A percentile compares a stretch with the other conserved stretches of the same genome.
phyloP scores from a whole-genome alignment of 495 filamentous ascomycete species.

The Trichoderma reesei region DNA sequence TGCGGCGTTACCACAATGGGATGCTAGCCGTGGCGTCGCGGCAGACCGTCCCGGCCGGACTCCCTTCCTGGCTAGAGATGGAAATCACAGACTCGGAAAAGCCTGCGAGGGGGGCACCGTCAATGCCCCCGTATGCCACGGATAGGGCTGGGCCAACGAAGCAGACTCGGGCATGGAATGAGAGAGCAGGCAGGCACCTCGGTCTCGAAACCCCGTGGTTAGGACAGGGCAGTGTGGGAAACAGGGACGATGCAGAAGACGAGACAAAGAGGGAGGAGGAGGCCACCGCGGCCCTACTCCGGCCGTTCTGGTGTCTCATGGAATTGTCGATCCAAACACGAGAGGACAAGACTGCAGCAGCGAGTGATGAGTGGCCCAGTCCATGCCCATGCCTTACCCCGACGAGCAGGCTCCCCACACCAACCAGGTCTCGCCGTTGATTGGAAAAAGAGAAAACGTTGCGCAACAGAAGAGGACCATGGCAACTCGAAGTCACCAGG shows the following conservation, averaged over 20 bases:
- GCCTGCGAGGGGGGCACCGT: neutral
- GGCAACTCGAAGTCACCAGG: too few relatives aligned
- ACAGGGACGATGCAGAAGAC: too few relatives aligned
- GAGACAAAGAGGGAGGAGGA: slow-evolving; percentile 1
- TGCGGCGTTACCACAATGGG: neutral
- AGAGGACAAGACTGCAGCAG: neutral
- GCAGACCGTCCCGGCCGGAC: slow-evolving; percentile 1
- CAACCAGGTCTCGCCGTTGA: neutral
- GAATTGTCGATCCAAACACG: slow-evolving; percentile 9
- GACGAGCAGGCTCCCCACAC: neutral
- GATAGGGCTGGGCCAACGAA: neutral
- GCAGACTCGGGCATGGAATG: neutral
- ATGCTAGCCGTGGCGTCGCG: slow-evolving; percentile 2
- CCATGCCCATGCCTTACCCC: neutral
- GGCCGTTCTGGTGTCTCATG: slow-evolving; percentile 10
- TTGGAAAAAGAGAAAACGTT: neutral
- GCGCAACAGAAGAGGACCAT: neutral
- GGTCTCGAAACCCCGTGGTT: neutral
- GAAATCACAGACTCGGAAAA: neutral
- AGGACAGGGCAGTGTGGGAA: neutral
- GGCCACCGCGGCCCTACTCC: slow-evolving; percentile 12
- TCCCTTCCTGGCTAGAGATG: neutral
- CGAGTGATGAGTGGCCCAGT: neutral
- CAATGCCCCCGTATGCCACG: neutral
- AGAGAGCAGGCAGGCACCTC: neutral